Evolutionary conservation across 2,329 filamentous ascomycete species (phyloP).

Genomic region (Diaporthe aspalathi): DNA sequence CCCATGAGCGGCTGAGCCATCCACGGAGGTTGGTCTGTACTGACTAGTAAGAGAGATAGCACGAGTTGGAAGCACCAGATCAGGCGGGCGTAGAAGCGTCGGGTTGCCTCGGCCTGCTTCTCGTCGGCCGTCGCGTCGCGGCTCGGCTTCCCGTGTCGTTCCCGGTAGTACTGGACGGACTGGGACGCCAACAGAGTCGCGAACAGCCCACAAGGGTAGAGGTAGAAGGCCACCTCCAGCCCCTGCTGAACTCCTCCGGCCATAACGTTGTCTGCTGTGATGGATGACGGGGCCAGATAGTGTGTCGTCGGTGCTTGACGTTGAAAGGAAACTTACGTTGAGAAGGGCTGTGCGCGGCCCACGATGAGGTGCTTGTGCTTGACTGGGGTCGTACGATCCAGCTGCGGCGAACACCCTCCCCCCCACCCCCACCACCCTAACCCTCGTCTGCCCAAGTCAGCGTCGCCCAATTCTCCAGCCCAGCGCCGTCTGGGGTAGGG

Average conservation of each 20-base stretch:
- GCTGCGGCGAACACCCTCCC: not conserved
- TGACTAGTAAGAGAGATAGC: constrained; percentile 47
- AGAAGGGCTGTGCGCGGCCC: not conserved
- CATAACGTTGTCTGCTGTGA: constrained; percentile 14
- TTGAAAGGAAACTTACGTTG: constrained; percentile 5
- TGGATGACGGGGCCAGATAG: not conserved
- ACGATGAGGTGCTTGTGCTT: not conserved
- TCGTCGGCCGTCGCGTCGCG: constrained; percentile 44
- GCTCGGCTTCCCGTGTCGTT: constrained; percentile 42
- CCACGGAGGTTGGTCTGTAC: not conserved
- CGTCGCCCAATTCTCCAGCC: too few relatives aligned
- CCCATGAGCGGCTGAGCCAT: fast-evolving
- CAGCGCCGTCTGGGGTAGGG: too few relatives aligned
- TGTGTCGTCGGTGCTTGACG: not conserved
- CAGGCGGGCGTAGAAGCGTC: constrained; percentile 47
- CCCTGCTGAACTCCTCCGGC: constrained; percentile 47
- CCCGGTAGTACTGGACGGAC: constrained; percentile 51
- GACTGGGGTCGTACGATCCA: constrained; percentile 13
- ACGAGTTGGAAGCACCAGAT: constrained; percentile 52
- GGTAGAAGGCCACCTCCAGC: constrained; percentile 54
- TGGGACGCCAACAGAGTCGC: constrained; percentile 51
- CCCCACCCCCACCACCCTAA: not conserved
- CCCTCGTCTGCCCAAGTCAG: too few relatives aligned
- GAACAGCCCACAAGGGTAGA: constrained; percentile 55
- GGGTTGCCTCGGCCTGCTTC: constrained; percentile 44